Evolutionary conservation across 148 eudicot genomes (phyloP), one percentile per base, ranked within the genome.

Genomic region (Rhododendron kiyosumense): DNA sequence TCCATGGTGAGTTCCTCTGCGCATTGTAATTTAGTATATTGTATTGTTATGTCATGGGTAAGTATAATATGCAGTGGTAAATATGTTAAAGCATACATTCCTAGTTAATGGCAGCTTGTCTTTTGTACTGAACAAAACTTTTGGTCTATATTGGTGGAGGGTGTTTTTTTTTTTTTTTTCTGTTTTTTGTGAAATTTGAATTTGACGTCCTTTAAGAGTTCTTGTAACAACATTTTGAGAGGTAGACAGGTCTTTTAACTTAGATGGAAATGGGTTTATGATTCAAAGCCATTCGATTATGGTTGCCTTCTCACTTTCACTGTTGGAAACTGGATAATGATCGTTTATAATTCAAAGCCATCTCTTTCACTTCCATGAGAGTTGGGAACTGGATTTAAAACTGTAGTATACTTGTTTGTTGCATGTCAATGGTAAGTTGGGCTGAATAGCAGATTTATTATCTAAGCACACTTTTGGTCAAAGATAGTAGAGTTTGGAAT

Each of bases 1-100:
- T 89, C 99, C 81, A 96, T 96, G 99, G 99, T 96, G 87, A 88
- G 94, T 89, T 79, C 82, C 48, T 41, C 54, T 34, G 26, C 67
- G 41, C 77, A 2, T 26, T 43, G 20, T 54, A 54, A 54, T 54
- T 3, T 54, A 17, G 26, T 46, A 9, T 77, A 18, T 73, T 81
- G 22, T 34, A 24, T 85, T 79, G 6, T 24, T 71, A 22, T 73
- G 78, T 9, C 54, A 51, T 30, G 49, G 26, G 57, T 67, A 6
- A 26, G n/a, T 26, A 65, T 26, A 45, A 65, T 84, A n/a, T 26
- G 41, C 52, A 48, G 79, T 41, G 13, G 45, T n/a, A 32, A 73
- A 71, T 41, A 15, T 83, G 32, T 65, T 83, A 2, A 30, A 30
- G 8, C 38, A 20, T 43, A 26, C 41, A 26, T 26, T 36, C 26